Evolutionary conservation across 2,329 filamentous ascomycete species (phyloP).

Genomic region (Zarea fungicola): DNA sequence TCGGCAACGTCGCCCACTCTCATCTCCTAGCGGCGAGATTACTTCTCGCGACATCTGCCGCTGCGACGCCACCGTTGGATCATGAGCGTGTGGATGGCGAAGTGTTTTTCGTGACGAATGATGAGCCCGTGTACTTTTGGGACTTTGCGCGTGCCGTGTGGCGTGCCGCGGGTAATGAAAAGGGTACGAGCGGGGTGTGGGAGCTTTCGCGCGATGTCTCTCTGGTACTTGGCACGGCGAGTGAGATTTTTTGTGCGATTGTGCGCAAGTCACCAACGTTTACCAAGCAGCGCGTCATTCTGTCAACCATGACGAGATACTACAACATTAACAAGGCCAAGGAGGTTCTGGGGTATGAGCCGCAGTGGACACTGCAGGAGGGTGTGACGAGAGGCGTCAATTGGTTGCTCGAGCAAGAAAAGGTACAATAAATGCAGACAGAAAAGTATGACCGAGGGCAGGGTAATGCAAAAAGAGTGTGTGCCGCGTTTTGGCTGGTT

Average conservation of each 20-base stretch:
- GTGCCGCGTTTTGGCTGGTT: too few species aligned
- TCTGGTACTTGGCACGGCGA: slow-evolving; percentile 44
- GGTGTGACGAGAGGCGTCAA: slow-evolving; percentile 51
- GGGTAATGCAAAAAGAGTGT: too few species aligned
- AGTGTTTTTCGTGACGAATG: slow-evolving; percentile 87
- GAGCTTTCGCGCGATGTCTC: slow-evolving; percentile 47
- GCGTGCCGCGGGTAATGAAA: slow-evolving; percentile 51
- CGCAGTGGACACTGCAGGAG: slow-evolving; percentile 61
- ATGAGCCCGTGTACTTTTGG: slow-evolving; percentile 84
- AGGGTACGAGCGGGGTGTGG: slow-evolving; percentile 52
- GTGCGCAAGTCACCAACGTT: slow-evolving; percentile 51
- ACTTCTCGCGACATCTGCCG: slow-evolving; percentile 56
- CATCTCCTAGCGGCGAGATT: slow-evolving; percentile 76
- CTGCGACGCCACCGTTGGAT: slow-evolving; percentile 59
- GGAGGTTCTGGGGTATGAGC: slow-evolving; percentile 62
- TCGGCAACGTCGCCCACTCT: slow-evolving; percentile 63
- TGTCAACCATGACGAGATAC: slow-evolving; percentile 70
- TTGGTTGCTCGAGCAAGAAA: slow-evolving; percentile 51
- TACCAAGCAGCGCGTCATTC: slow-evolving; percentile 56
- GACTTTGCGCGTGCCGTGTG: slow-evolving; percentile 79
- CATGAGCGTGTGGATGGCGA: slow-evolving; percentile 76
- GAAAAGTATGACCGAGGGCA: too few species aligned
- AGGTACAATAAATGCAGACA: slow-evolving; percentile 15
- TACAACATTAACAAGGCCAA: slow-evolving; percentile 74
- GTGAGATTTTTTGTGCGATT: slow-evolving; percentile 47